Evolutionary conservation across 202 grass and related monocot species (phyloP), one percentile per base, ranked within the genome.

Genomic region (Setaria viridis): DNA sequence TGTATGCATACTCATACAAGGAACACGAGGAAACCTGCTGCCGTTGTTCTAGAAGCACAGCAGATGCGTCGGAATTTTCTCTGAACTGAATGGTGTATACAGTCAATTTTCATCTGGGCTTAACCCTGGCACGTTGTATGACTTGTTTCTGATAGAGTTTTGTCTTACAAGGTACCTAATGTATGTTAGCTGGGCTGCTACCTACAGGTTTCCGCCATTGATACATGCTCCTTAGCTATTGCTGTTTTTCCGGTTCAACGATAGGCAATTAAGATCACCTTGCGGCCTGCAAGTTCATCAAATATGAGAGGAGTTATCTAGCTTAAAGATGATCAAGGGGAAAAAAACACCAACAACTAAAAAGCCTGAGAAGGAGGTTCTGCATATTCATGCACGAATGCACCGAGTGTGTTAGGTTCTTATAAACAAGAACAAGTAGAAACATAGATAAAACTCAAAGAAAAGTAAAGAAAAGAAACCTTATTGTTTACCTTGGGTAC

Each of bases 401-500:
- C 21, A 80, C 15, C n/a, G 56, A 21, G 9, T 37, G 7, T 35
- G 49, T 67, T 74, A 58, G 20, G 29, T 48, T 76, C 17, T 66
- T 39, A 81, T 45, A 57, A 80, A 25, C 1, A 9, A 82, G 69
- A 70, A 62, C 34, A 78, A 30, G 50, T 20, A 56, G 72, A 76
- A 21, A 4, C 12, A 21, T 49, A 49, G n/a, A 9, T n/a, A 57
- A 20, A 57, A 11, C 29, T 9, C 0, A 17, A 66, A 35, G 58
- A 32, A 62, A 17, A 3, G 14, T 49, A 46, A 25, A 25, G 25
- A 25, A 80, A 9, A 41, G 39, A 41, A 6, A 41, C 39, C 43
- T 49, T 19, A 32, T 34, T 60, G 65, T 50, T 82, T 87, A 99
- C 97, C 93, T 99, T 90, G 93, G 93, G 84, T 88, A 87, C 82